Percentiles rank a stretch among this genome's conserved stretches.
phyloP scores from a whole-genome alignment of 1,139 yeast genomes.

The Hemisphaericaspora subhashii region DNA sequence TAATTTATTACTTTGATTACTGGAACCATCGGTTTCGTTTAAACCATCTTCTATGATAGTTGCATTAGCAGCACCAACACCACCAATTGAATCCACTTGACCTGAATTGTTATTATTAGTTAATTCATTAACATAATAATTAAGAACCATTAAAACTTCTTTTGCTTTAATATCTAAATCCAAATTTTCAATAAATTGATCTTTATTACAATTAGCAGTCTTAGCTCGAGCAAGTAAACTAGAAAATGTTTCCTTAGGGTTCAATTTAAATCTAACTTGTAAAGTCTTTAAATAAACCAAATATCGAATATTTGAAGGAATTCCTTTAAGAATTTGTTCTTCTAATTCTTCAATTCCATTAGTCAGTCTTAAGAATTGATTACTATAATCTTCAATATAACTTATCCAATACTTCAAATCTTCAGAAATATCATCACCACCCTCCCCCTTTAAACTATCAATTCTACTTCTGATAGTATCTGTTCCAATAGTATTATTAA shows the following conservation, averaged over 20 bases:
- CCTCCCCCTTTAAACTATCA: slow-evolving; percentile 9
- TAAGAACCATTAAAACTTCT: slow-evolving; percentile 34
- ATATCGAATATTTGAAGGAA: slow-evolving; percentile 32
- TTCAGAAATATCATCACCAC: slow-evolving; percentile 5
- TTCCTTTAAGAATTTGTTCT: slow-evolving; percentile 28
- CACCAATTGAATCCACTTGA: background rate
- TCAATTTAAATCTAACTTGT: slow-evolving; percentile 32
- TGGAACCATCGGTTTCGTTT: slow-evolving; percentile 4
- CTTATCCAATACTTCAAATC: slow-evolving; percentile 25
- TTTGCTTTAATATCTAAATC: slow-evolving; percentile 20
- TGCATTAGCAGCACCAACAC: background rate
- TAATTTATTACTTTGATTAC: slow-evolving; percentile 10
- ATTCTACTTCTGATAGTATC: slow-evolving; percentile 11
- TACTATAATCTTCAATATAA: slow-evolving; percentile 23
- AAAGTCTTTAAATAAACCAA: slow-evolving; percentile 35
- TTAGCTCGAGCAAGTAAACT: slow-evolving; percentile 33
- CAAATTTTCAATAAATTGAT: slow-evolving; percentile 22
- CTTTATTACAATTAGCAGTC: slow-evolving; percentile 15
- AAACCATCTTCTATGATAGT: no score
- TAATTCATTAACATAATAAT: slow-evolving; percentile 31
- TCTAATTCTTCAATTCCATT: slow-evolving; percentile 26
- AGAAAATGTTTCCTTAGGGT: slow-evolving; percentile 28
- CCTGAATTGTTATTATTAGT: slow-evolving; percentile 3
- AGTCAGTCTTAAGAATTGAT: slow-evolving; percentile 18
- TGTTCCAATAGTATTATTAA: slow-evolving; percentile 10